Conservation (phyloP, 768 basidiomycete species). For the Trametes cingulata region DNA sequence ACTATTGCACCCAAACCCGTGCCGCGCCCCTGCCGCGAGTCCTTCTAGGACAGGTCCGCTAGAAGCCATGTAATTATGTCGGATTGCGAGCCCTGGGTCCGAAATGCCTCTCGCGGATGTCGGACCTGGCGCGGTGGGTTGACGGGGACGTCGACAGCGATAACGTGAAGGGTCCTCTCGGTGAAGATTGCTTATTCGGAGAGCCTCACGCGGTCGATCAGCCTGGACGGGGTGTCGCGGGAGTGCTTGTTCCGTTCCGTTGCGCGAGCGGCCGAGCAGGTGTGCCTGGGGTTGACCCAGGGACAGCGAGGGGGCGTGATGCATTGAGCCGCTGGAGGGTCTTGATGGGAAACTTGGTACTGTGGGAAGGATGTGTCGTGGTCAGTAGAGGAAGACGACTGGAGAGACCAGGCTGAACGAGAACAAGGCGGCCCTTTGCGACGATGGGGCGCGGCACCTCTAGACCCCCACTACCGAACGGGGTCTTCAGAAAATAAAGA, state of each 20-base stretch:
- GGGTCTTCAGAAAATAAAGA: neutral
- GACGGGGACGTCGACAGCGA: constrained; percentile 1
- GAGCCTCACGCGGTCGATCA: constrained; percentile 1
- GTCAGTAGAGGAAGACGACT: neutral
- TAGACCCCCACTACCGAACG: neutral
- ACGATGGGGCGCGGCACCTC: constrained; percentile 7
- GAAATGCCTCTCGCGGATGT: neutral
- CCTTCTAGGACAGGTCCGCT: neutral
- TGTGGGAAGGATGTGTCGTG: constrained; percentile 32
- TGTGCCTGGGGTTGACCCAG: constrained; percentile 11
- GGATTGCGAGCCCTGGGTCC: neutral
- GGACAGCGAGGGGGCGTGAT: constrained; percentile 33
- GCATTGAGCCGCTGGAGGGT: constrained; percentile 82
- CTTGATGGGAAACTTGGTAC: constrained; percentile 94
- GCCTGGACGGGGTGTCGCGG: constrained; percentile 13
- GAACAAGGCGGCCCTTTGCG: neutral
- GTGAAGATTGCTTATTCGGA: neutral
- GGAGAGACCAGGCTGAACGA: constrained; percentile 11
- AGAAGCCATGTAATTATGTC: neutral
- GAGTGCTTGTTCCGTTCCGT: constrained; percentile 12
- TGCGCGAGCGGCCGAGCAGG: constrained; percentile 7
- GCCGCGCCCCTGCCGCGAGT: neutral
- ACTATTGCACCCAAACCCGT: neutral
- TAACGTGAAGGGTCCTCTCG: neutral
- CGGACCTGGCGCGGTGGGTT: neutral